A percentile compares a stretch with the other conserved stretches of the same genome.
Conservation (phyloP, 2,329 filamentous ascomycete species). For the Arthrobotrys sinensis region DNA sequence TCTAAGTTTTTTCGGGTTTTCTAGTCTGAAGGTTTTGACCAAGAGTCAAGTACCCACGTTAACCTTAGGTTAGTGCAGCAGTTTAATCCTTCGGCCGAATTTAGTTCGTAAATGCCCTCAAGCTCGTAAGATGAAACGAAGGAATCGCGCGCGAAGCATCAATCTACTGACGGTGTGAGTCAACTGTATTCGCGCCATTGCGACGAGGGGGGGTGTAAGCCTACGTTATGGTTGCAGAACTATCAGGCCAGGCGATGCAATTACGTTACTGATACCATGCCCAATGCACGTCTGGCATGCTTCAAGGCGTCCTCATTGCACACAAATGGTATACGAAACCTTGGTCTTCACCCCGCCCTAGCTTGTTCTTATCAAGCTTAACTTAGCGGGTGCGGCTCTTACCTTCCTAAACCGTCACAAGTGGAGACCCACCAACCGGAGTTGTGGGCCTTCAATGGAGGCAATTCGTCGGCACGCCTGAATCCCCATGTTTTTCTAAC, state of each 20-base stretch:
- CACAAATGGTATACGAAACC: slow-evolving; percentile 7
- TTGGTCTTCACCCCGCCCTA: slow-evolving; percentile 7
- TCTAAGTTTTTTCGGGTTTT: too few relatives aligned
- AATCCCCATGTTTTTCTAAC: background rate
- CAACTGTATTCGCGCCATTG: background rate
- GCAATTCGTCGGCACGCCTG: slow-evolving; percentile 17
- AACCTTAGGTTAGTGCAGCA: too few relatives aligned
- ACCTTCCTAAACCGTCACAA: slow-evolving; percentile 16
- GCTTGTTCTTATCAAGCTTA: slow-evolving; percentile 10
- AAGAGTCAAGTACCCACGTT: too few relatives aligned
- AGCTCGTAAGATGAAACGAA: slow-evolving; percentile 4
- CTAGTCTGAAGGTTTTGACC: too few relatives aligned
- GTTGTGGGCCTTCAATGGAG: background rate
- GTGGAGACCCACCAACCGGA: slow-evolving; percentile 23
- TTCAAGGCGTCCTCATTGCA: slow-evolving; percentile 3
- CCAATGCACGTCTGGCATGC: slow-evolving; percentile 3
- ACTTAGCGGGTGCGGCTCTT: slow-evolving; percentile 18
- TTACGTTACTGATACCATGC: slow-evolving; percentile 11
- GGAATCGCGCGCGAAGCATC: background rate
- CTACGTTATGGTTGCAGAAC: background rate
- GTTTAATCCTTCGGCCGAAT: too few relatives aligned
- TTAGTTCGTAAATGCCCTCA: too few relatives aligned
- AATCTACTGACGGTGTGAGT: background rate
- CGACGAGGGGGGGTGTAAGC: background rate
- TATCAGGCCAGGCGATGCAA: slow-evolving; percentile 19